Conservation (phyloP, 257 asterid species). For the Solanum rostratum region DNA sequence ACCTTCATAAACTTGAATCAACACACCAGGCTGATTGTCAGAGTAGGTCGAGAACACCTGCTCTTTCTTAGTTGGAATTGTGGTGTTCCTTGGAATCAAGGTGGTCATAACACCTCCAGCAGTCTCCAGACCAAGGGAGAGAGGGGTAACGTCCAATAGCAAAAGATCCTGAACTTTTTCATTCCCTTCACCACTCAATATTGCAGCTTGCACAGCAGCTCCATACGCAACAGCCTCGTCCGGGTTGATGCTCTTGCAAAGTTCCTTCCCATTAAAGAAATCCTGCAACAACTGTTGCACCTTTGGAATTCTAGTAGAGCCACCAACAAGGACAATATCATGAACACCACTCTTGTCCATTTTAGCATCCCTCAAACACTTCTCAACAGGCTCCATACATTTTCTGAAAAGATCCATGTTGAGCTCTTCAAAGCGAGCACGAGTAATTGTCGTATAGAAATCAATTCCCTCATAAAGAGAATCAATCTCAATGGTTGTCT, state of each 20-base stretch:
- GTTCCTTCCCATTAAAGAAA: conserved; percentile 33
- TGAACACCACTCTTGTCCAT: conserved; percentile 25
- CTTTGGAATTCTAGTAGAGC: conserved; percentile 30
- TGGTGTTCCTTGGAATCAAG: conserved; percentile 23
- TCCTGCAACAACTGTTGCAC: conserved; percentile 32
- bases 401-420: conserved; percentile 27
- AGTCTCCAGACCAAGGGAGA: conserved; percentile 20
- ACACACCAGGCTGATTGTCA: conserved; percentile 24
- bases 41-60: conserved; percentile 24
- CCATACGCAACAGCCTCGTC: conserved; percentile 38
- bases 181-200: conserved; percentile 25
- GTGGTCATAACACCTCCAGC: conserved; percentile 27
- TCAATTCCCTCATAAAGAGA: conserved; percentile 22
- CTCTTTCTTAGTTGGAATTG: conserved; percentile 26
- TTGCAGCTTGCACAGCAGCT: conserved; percentile 35
- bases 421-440: conserved; percentile 23
- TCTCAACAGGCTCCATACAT: conserved; percentile 36
- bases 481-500: conserved; percentile 21
- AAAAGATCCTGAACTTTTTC: conserved; percentile 23
- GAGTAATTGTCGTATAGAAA: conserved; percentile 19
- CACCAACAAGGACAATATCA: conserved; percentile 34
- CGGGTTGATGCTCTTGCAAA: conserved; percentile 33
- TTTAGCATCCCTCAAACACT: conserved; percentile 33
- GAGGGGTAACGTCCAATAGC: conserved; percentile 20
- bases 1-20: conserved; percentile 29